phyloP scores from a whole-genome alignment of 352 stramenopile species.

The Phytophthora hibernalis region DNA sequence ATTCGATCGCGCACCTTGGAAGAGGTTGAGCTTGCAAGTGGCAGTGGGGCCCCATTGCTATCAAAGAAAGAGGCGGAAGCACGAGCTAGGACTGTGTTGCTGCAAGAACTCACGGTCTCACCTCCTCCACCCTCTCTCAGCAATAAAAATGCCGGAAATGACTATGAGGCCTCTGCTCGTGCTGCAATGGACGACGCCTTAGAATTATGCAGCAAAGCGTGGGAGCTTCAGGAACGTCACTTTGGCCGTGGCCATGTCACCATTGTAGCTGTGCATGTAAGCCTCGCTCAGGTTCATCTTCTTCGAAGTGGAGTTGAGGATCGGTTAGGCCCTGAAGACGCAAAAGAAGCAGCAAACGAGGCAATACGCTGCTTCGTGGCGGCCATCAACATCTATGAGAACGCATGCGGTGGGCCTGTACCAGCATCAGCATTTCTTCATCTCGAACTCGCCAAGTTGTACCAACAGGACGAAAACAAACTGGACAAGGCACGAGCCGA shows the following conservation, averaged over 20 bases:
- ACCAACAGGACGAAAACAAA: conserved; percentile 40
- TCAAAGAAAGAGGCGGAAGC: conserved; percentile 66
- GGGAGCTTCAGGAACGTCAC: conserved; percentile 59
- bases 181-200: conserved; percentile 64
- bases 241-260: conserved; percentile 62
- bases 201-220: conserved; percentile 74
- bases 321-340: conserved; percentile 3
- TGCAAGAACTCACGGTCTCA: conserved; percentile 48
- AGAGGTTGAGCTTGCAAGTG: conserved; percentile 32
- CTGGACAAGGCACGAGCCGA: conserved; percentile 14
- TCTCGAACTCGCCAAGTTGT: conserved; percentile 67
- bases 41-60: conserved; percentile 31
- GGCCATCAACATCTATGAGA: conserved; percentile 65
- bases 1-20: conserved; percentile 55
- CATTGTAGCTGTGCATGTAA: conserved; percentile 56
- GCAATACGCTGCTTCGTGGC: conserved; percentile 52
- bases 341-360: conserved; percentile 44
- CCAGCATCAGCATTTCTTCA: conserved; percentile 63
- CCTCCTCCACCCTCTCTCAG: conserved; percentile 22
- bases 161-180: conserved; percentile 31
- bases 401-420: conserved; percentile 59
- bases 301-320: conserved; percentile 26
- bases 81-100: conserved; percentile 40
- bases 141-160: conserved; percentile 5
- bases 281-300: conserved; percentile 64